phyloP scores from a whole-genome alignment of 2,329 filamentous ascomycete species.

The Neocucurbitaria cava region DNA sequence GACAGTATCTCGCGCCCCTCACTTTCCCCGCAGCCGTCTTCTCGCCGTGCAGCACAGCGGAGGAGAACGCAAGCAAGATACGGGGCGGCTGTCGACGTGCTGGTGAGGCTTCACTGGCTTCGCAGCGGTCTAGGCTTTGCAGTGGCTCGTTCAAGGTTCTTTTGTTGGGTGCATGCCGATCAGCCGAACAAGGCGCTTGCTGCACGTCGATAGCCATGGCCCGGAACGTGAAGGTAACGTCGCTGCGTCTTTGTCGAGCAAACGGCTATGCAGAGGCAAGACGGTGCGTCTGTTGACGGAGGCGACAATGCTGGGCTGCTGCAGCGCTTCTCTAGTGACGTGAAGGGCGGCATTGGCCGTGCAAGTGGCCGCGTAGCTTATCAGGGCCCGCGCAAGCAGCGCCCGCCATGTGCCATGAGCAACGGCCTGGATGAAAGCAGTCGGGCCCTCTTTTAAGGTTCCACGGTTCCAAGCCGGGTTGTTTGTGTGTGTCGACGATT shows the following conservation, averaged over 20 bases:
- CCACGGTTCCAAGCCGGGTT: not conserved
- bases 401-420: not conserved
- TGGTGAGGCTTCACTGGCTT: no score
- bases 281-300: slow-evolving; percentile 11
- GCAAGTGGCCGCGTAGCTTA: not conserved
- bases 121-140: slow-evolving; percentile 22
- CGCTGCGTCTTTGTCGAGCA: not conserved
- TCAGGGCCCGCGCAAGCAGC: not conserved
- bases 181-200: slow-evolving; percentile 16
- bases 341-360: slow-evolving; percentile 4
- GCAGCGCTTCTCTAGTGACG: slow-evolving; percentile 2
- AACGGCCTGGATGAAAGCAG: slow-evolving; percentile 8
- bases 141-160: slow-evolving; percentile 1
- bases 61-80: slow-evolving; percentile 1
- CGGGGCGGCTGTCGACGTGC: not conserved
- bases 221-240: no score
- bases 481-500: not conserved
- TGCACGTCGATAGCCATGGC: slow-evolving; percentile 11
- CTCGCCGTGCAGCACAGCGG: slow-evolving; percentile 1
- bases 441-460: slow-evolving; percentile 2
- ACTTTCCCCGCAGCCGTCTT: not conserved
- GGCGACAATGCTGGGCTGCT: not conserved
- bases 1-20: not conserved
- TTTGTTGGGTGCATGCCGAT: slow-evolving; percentile 28
- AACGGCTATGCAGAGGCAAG: slow-evolving; percentile 3